phyloP scores from a whole-genome alignment of 148 eudicot species.

The Agrostemma githago region DNA sequence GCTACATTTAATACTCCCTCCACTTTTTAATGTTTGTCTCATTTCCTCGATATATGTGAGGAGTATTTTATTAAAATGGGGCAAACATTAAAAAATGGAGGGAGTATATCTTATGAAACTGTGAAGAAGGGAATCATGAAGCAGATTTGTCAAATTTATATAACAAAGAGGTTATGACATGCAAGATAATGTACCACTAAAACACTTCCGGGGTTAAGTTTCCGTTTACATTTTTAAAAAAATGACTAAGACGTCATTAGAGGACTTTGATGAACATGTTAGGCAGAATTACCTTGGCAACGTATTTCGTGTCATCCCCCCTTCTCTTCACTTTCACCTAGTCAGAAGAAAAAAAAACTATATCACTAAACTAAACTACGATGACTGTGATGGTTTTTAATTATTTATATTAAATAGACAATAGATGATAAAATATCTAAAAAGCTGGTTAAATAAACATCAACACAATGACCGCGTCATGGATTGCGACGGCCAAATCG shows the following conservation, averaged over 20 bases:
- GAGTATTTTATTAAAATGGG: no score
- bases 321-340: constrained; percentile 98
- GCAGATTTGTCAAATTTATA: neutral
- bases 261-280: no score
- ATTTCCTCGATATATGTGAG: no score
- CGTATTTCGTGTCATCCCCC: constrained; percentile 95
- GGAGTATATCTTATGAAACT: neutral
- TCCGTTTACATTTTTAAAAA: neutral
- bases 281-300: constrained; percentile 75
- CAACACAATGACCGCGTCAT: no score
- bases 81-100: no score
- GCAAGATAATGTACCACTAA: neutral
- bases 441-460: no score
- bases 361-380: neutral
- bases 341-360: constrained; percentile 4
- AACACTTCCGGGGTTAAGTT: neutral
- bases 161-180: neutral
- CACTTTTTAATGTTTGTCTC: no score
- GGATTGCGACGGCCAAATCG: no score
- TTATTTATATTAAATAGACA: no score
- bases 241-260: neutral
- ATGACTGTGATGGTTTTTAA: neutral
- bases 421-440: no score
- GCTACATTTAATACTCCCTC: neutral
- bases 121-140: neutral